A percentile compares a stretch with the other conserved stretches of the same genome.
phyloP scores from a whole-genome alignment of 2,329 filamentous ascomycete species.

The Fusarium piperis region DNA sequence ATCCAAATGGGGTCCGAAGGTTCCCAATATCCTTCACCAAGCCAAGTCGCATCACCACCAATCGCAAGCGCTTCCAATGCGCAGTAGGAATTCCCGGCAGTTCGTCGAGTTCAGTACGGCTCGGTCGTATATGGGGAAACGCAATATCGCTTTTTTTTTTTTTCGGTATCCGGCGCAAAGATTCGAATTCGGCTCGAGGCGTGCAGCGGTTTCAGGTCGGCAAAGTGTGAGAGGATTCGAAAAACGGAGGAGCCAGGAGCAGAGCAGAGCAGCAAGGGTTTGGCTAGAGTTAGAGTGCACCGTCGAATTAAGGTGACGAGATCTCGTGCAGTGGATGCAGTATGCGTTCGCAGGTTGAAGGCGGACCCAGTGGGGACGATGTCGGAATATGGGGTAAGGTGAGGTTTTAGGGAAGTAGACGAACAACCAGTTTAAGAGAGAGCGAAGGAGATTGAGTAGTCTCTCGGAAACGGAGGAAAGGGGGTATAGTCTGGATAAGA shows the following conservation, averaged over 20 bases:
- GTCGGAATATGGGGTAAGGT: conserved; percentile 42
- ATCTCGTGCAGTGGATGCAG: conserved; percentile 12
- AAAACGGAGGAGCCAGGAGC: no score
- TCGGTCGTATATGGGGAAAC: conserved; percentile 1
- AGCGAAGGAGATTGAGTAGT: conserved; percentile 1
- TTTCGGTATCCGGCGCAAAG: conserved; percentile 5
- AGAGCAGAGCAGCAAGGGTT: background rate
- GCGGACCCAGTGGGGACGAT: conserved; percentile 40
- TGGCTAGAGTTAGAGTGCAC: conserved; percentile 10
- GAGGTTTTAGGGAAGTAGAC: conserved; percentile 17
- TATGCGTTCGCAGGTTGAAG: conserved; percentile 19
- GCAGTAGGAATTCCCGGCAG: background rate
- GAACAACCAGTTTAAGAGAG: conserved; percentile 9
- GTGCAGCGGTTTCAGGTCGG: background rate
- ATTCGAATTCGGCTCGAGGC: background rate
- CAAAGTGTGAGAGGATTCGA: background rate
- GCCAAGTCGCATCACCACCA: conserved; percentile 25
- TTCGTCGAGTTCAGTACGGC: background rate
- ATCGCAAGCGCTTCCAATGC: conserved; percentile 11
- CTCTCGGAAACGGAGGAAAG: conserved; percentile 5
- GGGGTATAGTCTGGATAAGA: conserved; percentile 12
- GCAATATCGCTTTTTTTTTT: background rate
- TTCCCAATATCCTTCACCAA: conserved; percentile 17
- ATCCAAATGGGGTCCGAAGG: conserved; percentile 4
- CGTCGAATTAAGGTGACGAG: conserved; percentile 9